Base-by-base conservation (phyloP, 139 green algal genomes). In the Ostreobium quekettii region DNA sequence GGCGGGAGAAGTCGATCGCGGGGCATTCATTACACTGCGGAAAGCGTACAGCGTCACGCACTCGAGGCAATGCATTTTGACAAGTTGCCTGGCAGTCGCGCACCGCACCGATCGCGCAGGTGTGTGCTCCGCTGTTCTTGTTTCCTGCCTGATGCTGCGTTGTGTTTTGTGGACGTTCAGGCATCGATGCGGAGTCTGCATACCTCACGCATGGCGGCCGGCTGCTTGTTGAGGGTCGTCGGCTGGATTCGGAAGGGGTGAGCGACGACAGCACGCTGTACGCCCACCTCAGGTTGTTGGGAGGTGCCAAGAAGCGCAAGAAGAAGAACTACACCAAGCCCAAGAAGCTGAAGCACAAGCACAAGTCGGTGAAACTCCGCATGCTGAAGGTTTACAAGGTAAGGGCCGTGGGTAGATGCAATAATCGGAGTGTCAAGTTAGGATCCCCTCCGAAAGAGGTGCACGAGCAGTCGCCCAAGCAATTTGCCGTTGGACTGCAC, bases 251-350 rank as follows among this genome's bases (percentile, higher is more conserved):
- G 37, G 82, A 72, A 62, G 91, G 91, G 49, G 87, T 95, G 4
- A 72, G 83, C 47, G 90, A 96, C 48, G 87, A 91, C 60, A 80
- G 75, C 49, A 91, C 86, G 22, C 78, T 96, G 48, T 85, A 95
- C 74, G 67, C 87, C 49, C 78, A 95, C 70, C 73, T 93, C 36
- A 79, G 92, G 56, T 84, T 98, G 76, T 80, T 95, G 56, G 92
- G 93, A 83, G 93, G 93, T 78, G 93, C 78, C 71, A 98, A 98
- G 91, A 98, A 98, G 90, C 80, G 93, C 73, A 98, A 98, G 86
- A 98, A 98, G 87, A 98, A 98, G 91, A 93, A 82, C 28, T 98
- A 97, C 91, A 97, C 93, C 82, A 98, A 97, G 88, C 93, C 93
- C 74, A 98, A 98, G 91, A 98, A 98, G 93, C 78, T 88, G 74